phyloP scores from a whole-genome alignment of 176 grass and related monocot species.

The Ampelocalamus luodianensis region DNA sequence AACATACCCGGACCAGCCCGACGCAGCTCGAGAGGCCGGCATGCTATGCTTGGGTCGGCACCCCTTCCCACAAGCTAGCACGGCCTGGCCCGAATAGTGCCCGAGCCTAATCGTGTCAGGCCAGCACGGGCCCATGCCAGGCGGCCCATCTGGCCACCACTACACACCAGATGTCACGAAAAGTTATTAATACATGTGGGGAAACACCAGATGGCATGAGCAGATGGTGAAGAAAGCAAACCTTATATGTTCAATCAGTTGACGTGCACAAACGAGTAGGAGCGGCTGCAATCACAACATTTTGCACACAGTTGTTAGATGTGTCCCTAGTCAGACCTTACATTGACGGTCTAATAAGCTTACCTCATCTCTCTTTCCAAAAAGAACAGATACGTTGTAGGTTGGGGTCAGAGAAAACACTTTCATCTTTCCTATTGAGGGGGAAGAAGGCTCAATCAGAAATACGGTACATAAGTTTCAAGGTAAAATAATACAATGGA shows the following conservation, averaged over 20 bases:
- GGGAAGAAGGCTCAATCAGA: not conserved
- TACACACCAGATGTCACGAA: not conserved
- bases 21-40: no score
- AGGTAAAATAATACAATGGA: not conserved
- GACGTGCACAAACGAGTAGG: conserved; percentile 77
- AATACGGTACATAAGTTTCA: not conserved
- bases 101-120: no score
- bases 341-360: conserved; percentile 8
- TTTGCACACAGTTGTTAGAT: conserved; percentile 22
- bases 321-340: conserved; percentile 10
- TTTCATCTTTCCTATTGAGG: conserved; percentile 79
- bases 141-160: no score
- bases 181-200: not conserved
- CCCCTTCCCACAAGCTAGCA: no score
- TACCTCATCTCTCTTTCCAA: conserved; percentile 98
- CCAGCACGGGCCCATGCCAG: no score
- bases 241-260: conserved; percentile 95
- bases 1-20: no score
- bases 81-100: no score
- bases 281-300: conserved; percentile 64
- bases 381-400: conserved; percentile 81
- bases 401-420: conserved; percentile 87
- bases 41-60: no score
- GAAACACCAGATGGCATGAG: not conserved
- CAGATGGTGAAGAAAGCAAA: conserved; percentile 38